These are phyloP conservation scores for Lentithecium fluviatile DNA, from an alignment of 495 filamentous ascomycete species.

Conservation along the genomic window DNA sequence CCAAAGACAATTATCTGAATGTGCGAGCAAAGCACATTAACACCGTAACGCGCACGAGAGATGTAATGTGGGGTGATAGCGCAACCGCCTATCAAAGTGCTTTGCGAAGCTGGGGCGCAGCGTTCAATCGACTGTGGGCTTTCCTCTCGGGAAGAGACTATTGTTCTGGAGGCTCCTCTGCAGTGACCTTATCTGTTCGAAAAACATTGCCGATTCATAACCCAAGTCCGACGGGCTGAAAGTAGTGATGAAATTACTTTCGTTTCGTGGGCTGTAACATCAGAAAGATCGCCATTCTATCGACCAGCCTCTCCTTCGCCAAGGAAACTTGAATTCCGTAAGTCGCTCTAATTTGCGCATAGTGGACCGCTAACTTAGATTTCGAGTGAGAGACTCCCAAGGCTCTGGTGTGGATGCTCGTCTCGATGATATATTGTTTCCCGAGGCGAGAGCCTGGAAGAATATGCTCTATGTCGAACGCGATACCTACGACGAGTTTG, in stretches of 20 bases:
- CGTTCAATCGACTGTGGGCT: too few species aligned
- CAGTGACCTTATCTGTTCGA: background rate
- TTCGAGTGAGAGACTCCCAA: too few species aligned
- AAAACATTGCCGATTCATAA: background rate
- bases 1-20: background rate
- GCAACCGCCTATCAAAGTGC: background rate
- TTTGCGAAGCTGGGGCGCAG: background rate
- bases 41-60: background rate
- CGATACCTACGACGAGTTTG: too few species aligned
- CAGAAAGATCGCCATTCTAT: background rate
- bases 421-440: too few species aligned
- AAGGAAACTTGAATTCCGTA: too few species aligned
- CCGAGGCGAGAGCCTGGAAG: too few species aligned
- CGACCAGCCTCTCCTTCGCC: too few species aligned
- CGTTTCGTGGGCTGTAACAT: background rate
- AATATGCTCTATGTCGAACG: too few species aligned
- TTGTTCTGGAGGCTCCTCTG: background rate
- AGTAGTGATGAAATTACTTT: background rate
- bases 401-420: too few species aligned
- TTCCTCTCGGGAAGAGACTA: background rate
- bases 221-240: background rate
- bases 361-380: too few species aligned
- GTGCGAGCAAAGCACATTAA: background rate
- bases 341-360: too few species aligned
- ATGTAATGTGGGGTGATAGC: constrained; percentile 9